These are phyloP conservation scores for Tripterygium wilfordii DNA, from an alignment of 177 flowering plant genomes.

Conservation along the genomic window DNA sequence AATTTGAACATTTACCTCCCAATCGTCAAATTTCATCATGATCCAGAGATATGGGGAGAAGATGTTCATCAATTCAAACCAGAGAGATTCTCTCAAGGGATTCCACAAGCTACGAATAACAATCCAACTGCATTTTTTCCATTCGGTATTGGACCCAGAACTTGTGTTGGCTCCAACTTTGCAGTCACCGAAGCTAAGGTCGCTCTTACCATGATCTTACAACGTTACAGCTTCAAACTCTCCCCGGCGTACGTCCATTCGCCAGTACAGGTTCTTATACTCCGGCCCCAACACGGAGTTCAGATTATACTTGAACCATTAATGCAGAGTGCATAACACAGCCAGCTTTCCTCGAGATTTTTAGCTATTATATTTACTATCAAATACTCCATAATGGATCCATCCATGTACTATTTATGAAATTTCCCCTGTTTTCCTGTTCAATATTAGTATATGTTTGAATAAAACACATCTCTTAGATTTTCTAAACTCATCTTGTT, in stretches of 20 bases:
- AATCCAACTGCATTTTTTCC: slow-evolving; percentile 31
- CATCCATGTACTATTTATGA: too few species aligned
- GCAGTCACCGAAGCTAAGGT: slow-evolving; percentile 38
- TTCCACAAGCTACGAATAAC: slow-evolving; percentile 28
- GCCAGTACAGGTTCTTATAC: slow-evolving; percentile 15
- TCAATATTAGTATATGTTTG: too few species aligned
- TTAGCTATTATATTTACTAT: too few species aligned
- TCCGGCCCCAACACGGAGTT: slow-evolving; percentile 32
- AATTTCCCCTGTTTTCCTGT: too few species aligned
- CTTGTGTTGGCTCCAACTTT: slow-evolving; percentile 40
- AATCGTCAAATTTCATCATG: slow-evolving; percentile 28
- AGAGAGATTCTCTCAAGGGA: slow-evolving; percentile 42
- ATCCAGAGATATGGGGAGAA: slow-evolving; percentile 38
- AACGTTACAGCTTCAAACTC: slow-evolving; percentile 29
- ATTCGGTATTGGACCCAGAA: slow-evolving; percentile 41
- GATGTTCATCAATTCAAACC: slow-evolving; percentile 46
- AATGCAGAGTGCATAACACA: too few species aligned
- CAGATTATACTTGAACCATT: slow-evolving; percentile 22
- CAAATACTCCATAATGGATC: too few species aligned
- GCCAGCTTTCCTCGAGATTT: too few species aligned
- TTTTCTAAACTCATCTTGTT: too few species aligned
- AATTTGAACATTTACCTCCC: slow-evolving; percentile 16
- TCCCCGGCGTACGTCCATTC: slow-evolving; percentile 41
- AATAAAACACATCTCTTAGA: too few species aligned
- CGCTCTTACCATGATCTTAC: slow-evolving; percentile 40